Conservation (phyloP, 352 stramenopile species). For the Phytopythium oedochilum region DNA sequence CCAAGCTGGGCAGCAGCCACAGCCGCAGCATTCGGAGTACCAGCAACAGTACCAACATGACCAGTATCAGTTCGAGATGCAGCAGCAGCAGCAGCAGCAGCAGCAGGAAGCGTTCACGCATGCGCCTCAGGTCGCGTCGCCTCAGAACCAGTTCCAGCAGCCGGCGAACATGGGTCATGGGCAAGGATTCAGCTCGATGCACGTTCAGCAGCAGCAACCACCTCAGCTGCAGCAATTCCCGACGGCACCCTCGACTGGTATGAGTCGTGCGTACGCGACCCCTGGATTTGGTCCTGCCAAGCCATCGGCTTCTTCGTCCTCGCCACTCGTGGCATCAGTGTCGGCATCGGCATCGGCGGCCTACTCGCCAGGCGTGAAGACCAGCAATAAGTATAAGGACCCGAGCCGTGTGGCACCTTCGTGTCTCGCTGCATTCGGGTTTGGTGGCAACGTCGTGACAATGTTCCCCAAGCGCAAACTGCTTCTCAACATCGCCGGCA, state of each 20-base stretch:
- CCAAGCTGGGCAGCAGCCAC: constrained; percentile 2
- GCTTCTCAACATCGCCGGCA: constrained; percentile 58
- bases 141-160: not conserved
- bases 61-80: constrained; percentile 3
- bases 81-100: constrained; percentile 12
- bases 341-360: not conserved
- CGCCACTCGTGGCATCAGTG: not conserved
- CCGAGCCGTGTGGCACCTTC: constrained; percentile 67
- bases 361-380: constrained; percentile 21
- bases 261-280: not conserved
- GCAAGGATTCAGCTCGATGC: not conserved
- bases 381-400: constrained; percentile 83
- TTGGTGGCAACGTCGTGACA: constrained; percentile 85
- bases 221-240: constrained; percentile 6
- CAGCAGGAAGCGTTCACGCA: not conserved
- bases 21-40: not conserved
- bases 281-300: not conserved
- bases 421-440: constrained; percentile 78
- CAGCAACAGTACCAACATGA: constrained; percentile 9
- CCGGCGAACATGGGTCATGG: not conserved
- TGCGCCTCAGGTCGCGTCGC: not conserved
- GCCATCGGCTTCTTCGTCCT: not conserved
- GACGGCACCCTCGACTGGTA: not conserved
- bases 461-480: constrained; percentile 88
- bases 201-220: constrained; percentile 5